phyloP scores from a whole-genome alignment of 768 basidiomycete species.

The Suillus plorans region DNA sequence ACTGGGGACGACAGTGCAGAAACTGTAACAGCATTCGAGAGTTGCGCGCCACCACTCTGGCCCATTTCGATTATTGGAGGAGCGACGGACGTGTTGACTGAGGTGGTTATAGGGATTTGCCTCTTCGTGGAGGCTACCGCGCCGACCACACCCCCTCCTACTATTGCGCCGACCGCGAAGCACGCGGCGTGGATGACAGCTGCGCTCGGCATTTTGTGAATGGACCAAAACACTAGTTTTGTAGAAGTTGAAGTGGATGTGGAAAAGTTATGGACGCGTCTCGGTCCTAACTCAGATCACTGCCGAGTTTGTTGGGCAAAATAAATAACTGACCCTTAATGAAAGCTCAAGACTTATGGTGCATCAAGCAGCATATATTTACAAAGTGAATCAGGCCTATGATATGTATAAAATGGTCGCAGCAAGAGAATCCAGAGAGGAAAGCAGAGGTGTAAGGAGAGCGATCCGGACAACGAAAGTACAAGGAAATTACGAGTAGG shows the following conservation, averaged over 20 bases:
- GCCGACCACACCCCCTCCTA: constrained; percentile 75
- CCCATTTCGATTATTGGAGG: constrained; percentile 46
- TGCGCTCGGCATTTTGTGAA: constrained; percentile 41
- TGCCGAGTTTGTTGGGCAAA: constrained; percentile 3
- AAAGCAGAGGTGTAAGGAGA: constrained; percentile 14
- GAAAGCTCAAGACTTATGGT: constrained; percentile 2
- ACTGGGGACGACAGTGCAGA: constrained; percentile 35
- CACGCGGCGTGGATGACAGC: constrained; percentile 62
- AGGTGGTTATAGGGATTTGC: constrained; percentile 15
- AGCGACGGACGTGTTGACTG: constrained; percentile 16
- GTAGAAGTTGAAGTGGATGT: background rate
- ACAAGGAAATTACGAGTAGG: constrained; percentile 7
- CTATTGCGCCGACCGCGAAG: constrained; percentile 79
- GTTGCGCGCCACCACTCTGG: constrained; percentile 40
- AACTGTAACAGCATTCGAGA: constrained; percentile 34
- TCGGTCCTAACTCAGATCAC: background rate
- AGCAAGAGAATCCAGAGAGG: constrained; percentile 11
- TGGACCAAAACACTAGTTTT: background rate
- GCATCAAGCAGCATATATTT: constrained; percentile 27
- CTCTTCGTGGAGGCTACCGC: constrained; percentile 39
- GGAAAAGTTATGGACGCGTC: background rate
- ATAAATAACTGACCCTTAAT: background rate
- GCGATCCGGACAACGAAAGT: constrained; percentile 7
- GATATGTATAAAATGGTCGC: constrained; percentile 20
- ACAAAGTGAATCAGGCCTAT: constrained; percentile 22